Evolutionary conservation across 306 rosid species (phyloP).

Genomic region (Albizia julibrissin): DNA sequence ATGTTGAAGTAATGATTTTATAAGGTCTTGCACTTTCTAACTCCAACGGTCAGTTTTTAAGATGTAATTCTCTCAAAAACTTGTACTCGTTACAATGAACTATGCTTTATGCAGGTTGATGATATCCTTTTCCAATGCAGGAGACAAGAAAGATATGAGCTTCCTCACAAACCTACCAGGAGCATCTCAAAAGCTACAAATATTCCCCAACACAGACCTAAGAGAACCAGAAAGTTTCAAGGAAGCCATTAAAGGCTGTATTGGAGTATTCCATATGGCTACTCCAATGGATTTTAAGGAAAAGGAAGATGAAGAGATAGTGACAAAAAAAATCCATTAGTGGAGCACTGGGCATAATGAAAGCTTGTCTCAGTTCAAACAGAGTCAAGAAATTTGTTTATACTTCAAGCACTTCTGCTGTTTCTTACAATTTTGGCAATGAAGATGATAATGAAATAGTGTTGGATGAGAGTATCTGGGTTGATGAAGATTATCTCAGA

Average conservation of each 20-base stretch:
- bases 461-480: conserved; percentile 67
- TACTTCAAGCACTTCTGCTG: conserved; percentile 56
- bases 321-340: conserved; percentile 35
- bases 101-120: too few species aligned
- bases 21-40: too few species aligned
- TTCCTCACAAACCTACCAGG: conserved; percentile 43
- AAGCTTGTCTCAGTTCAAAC: conserved; percentile 35
- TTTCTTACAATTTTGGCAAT: background rate
- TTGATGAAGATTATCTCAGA: conserved; percentile 40
- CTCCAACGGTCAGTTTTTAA: too few species aligned
- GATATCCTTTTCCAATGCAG: background rate
- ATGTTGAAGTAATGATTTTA: too few species aligned
- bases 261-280: conserved; percentile 43
- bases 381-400: conserved; percentile 59
- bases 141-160: conserved; percentile 25
- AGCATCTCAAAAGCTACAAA: conserved; percentile 48
- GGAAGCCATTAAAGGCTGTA: conserved; percentile 45
- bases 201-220: conserved; percentile 43
- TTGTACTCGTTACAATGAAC: too few species aligned
- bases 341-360: conserved; percentile 47
- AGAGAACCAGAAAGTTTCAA: conserved; percentile 38
- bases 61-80: too few species aligned
- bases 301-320: conserved; percentile 6
- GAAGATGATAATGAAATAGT: background rate
- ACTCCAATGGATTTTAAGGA: conserved; percentile 24